Evolutionary conservation across 179 eudicot species (phyloP), one percentile per base, ranked within the genome.

Genomic region (Gypsophila paniculata): DNA sequence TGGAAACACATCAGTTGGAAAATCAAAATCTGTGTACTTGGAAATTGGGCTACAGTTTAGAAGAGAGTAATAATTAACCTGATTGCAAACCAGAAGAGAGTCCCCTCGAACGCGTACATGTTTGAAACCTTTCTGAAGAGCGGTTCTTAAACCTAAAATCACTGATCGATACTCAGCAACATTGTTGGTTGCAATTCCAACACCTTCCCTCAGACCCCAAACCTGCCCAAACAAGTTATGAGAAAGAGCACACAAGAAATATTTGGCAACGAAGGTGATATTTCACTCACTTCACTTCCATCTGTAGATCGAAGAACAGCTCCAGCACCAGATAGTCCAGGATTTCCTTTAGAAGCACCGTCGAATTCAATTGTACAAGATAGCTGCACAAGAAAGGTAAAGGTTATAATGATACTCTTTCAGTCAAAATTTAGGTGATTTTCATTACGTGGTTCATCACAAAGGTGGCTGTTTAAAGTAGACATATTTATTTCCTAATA

Each of bases 281-380:
- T 2, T 51, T 18, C 48, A 21, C 74, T 61, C 80, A 87, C 92
- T 86, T 78, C 61, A 76, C 81, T 86, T 78, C 98, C 97, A 85
- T 85, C 88, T 32, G 75, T 81, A 70, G 90, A 82, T 71, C 91
- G 90, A 61, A 93, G 82, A 69, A 93, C 75, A 71, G 91, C 98
- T 69, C 98, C 97, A n/a, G 97, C 98, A 76, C 98, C 98, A 80
- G 97, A 85, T 58, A 29, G 81, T 74, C 97, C 98, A 76, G 98
- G 98, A 78, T 93, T 93, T 71, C 98, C 97, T 82, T 91, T 93
- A 36, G 97, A 89, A 76, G 98, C 98, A 79, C 97, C 97, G 79
- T 93, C 98, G 81, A 91, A 93, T 82, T 93, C 96, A 49, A 93
- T 72, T 57, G 80, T 73, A 77, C 92, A 92, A 3, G 91, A 86